These are phyloP conservation scores for Panicum miliaceum DNA, from an alignment of 176 grass and related monocot genomes.

Conservation along the genomic window DNA sequence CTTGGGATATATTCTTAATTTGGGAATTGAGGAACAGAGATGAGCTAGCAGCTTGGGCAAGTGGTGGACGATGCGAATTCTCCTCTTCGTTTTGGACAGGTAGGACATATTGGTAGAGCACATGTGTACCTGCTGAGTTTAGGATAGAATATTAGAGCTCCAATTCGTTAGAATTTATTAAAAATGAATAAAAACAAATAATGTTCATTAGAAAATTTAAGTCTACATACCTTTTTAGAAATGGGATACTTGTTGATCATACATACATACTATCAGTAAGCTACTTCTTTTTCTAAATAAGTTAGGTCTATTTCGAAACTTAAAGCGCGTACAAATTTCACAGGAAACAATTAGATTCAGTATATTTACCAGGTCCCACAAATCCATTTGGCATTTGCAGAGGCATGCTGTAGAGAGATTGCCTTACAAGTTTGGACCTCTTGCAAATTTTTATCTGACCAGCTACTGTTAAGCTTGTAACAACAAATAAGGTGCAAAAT, in stretches of 20 bases:
- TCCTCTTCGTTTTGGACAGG: neutral
- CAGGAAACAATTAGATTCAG: too few relatives aligned
- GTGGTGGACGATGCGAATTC: neutral
- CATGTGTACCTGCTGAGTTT: neutral
- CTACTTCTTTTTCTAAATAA: too few relatives aligned
- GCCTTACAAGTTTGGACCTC: neutral
- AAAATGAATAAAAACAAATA: neutral
- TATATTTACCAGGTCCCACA: too few relatives aligned
- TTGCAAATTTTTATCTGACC: neutral
- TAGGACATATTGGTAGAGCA: neutral
- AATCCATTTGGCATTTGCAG: too few relatives aligned
- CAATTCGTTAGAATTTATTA: neutral
- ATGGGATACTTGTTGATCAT: too few relatives aligned
- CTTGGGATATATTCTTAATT: conserved; percentile 6
- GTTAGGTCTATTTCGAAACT: too few relatives aligned
- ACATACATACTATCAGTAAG: too few relatives aligned
- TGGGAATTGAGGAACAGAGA: neutral
- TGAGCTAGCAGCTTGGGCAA: neutral
- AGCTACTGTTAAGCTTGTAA: neutral
- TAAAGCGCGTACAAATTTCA: too few relatives aligned
- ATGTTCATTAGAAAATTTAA: too few relatives aligned
- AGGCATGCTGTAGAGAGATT: neutral
- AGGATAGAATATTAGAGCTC: neutral
- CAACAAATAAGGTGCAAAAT: neutral
- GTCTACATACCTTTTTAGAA: too few relatives aligned